Conservation (phyloP, 768 basidiomycete species). For the Psilocybe azurescens region DNA sequence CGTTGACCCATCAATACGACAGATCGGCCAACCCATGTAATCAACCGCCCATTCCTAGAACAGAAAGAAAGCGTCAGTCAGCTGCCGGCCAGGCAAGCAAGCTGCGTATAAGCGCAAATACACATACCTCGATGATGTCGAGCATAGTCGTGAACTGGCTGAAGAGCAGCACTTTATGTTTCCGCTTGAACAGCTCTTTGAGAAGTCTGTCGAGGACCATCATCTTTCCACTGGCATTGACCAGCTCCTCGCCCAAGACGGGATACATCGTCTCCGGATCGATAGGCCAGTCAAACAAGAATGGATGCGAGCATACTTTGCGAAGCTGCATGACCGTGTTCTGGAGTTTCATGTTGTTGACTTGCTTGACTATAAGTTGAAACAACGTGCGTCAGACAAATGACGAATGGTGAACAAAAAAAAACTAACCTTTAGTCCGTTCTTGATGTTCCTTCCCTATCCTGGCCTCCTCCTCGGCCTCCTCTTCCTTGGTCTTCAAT, state of each 20-base stretch:
- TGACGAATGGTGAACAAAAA: background rate
- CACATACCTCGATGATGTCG: conserved; percentile 85
- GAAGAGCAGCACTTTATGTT: conserved; percentile 87
- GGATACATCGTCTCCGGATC: conserved; percentile 66
- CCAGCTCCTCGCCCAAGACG: conserved; percentile 77
- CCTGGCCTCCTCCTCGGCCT: conserved; percentile 53
- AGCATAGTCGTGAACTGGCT: conserved; percentile 98
- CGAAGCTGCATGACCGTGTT: conserved; percentile 97
- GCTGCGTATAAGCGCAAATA: background rate
- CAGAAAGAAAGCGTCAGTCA: background rate
- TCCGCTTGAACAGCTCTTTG: conserved; percentile 75
- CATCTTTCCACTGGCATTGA: conserved; percentile 95
- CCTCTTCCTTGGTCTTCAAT: conserved; percentile 34
- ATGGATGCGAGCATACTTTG: conserved; percentile 95
- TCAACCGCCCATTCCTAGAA: conserved; percentile 85
- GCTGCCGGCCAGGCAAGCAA: background rate
- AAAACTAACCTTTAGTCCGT: conserved; percentile 61
- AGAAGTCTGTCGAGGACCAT: conserved; percentile 91
- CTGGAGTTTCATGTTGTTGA: conserved; percentile 93
- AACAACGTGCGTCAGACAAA: background rate
- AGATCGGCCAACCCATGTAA: conserved; percentile 82
- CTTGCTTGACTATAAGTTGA: conserved; percentile 64
- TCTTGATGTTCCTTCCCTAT: conserved; percentile 62
- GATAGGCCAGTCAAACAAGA: conserved; percentile 85
- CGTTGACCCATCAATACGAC: conserved; percentile 92